Percentiles rank a stretch among this genome's conserved stretches.
These are phyloP conservation scores for Spongospora subterranea DNA, from an alignment of 208 protist species.

Conservation along the genomic window DNA sequence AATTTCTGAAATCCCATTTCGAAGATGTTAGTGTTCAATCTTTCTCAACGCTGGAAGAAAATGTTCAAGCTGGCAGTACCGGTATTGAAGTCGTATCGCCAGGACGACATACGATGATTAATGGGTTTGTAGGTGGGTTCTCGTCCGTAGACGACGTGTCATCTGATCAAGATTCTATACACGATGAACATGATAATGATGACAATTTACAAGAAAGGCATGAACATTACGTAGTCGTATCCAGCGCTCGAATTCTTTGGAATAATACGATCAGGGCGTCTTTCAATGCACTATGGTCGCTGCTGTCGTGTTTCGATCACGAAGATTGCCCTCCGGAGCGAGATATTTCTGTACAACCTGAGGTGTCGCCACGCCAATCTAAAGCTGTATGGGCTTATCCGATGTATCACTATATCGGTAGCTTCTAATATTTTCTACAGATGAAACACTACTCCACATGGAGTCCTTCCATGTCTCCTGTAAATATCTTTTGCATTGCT, in stretches of 20 bases:
- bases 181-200: background rate
- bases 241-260: background rate
- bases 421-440: background rate
- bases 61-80: too few relatives aligned
- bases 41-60: too few relatives aligned
- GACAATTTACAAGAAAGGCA: background rate
- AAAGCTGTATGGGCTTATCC: background rate
- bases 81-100: too few relatives aligned
- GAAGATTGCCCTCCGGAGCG: too few relatives aligned
- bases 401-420: background rate
- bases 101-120: too few relatives aligned
- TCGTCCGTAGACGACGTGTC: too few relatives aligned
- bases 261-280: conserved; percentile 12
- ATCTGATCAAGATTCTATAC: background rate
- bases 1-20: background rate
- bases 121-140: too few relatives aligned
- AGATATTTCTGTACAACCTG: too few relatives aligned
- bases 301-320: conserved; percentile 17
- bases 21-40: background rate
- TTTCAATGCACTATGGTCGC: conserved; percentile 16
- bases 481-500: too few relatives aligned
- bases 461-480: too few relatives aligned
- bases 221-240: conserved; percentile 28
- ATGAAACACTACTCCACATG: background rate
- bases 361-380: too few relatives aligned